Evolutionary conservation across 2,329 filamentous ascomycete genomes (phyloP).

Genomic region (Alternaria brassicae): DNA sequence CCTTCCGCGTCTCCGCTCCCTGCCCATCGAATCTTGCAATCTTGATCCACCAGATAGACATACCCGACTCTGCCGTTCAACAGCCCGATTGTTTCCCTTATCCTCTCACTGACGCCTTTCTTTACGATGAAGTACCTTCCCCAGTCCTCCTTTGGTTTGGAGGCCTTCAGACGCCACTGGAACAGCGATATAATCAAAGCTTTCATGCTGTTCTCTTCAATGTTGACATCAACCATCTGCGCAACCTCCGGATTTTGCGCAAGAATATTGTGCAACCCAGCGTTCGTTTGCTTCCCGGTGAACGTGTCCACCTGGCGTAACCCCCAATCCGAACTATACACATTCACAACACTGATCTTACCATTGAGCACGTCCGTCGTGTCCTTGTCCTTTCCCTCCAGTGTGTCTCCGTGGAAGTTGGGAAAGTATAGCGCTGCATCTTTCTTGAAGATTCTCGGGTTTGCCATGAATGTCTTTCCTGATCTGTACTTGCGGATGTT

Average conservation of each 20-base stretch:
- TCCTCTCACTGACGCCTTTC: constrained; percentile 62
- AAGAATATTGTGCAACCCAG: constrained; percentile 71
- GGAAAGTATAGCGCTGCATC: constrained; percentile 91
- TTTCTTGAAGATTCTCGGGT: constrained; percentile 80
- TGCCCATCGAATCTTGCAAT: constrained; percentile 93
- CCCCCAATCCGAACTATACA: constrained; percentile 87
- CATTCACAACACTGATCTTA: constrained; percentile 76
- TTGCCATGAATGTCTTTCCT: constrained; percentile 91
- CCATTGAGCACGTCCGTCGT: constrained; percentile 79
- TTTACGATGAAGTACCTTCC: constrained; percentile 66
- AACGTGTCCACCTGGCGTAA: constrained; percentile 81
- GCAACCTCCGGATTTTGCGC: constrained; percentile 60
- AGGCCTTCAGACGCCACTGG: constrained; percentile 58
- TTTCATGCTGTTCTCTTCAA: constrained; percentile 79
- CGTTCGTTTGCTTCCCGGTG: constrained; percentile 67
- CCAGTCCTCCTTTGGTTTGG: constrained; percentile 60
- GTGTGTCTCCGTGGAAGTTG: constrained; percentile 82
- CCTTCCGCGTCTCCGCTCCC: constrained; percentile 75
- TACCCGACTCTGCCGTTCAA: constrained; percentile 94
- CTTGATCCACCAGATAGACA: constrained; percentile 85
- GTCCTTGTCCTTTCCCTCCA: constrained; percentile 62
- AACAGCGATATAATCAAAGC: constrained; percentile 64
- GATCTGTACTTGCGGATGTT: constrained; percentile 77
- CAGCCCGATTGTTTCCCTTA: constrained; percentile 68
- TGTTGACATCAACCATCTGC: constrained; percentile 85